Conservation (phyloP, 441 rosid species). For the Corymbia calophylla region DNA sequence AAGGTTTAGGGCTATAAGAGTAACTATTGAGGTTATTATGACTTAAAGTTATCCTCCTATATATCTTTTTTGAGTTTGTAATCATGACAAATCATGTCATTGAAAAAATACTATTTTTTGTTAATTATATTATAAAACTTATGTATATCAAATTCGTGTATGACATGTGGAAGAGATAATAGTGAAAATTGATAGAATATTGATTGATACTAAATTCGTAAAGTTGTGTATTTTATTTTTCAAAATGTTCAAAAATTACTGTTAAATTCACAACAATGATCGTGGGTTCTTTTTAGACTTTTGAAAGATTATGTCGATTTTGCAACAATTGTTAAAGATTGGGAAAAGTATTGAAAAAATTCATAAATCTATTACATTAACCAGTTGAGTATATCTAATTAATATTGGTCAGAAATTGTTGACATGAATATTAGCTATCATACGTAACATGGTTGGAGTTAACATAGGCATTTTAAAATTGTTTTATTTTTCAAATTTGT, state of each 20-base stretch:
- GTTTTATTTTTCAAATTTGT: too few relatives aligned
- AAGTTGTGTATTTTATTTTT: neutral
- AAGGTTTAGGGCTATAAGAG: neutral
- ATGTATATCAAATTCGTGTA: neutral
- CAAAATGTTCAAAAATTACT: neutral
- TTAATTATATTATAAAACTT: neutral
- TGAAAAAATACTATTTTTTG: neutral
- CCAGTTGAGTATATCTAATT: too few relatives aligned
- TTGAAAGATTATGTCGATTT: neutral
- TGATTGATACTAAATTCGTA: neutral
- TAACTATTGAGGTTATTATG: neutral
- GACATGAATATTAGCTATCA: rapidly evolving
- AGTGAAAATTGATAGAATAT: neutral
- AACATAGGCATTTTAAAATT: too few relatives aligned
- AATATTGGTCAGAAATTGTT: too few relatives aligned
- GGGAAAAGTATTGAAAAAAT: too few relatives aligned
- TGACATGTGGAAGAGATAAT: neutral
- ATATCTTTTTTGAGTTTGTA: neutral
- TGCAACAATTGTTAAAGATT: neutral
- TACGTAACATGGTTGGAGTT: rapidly evolving
- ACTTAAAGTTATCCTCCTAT: neutral
- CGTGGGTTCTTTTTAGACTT: neutral
- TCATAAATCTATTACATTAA: too few relatives aligned
- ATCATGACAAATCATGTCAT: neutral
- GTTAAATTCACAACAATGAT: neutral